phyloP scores from a whole-genome alignment of 2,329 filamentous ascomycete genomes.

The Botrytis galanthina region DNA sequence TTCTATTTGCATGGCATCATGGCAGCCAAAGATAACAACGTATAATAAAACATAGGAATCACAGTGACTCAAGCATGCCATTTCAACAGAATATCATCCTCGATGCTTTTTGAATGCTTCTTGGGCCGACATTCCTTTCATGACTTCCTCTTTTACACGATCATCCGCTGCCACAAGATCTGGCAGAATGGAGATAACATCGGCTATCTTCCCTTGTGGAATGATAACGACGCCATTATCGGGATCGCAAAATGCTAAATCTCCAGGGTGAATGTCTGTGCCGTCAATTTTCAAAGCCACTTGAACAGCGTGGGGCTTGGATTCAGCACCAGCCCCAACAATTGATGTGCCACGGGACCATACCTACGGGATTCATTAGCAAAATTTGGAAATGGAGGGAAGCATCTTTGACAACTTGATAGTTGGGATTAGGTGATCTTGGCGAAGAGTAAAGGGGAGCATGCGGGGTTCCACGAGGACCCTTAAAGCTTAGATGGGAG shows the following conservation, averaged over 20 bases:
- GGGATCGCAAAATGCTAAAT: constrained; percentile 68
- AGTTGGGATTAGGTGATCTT: background rate
- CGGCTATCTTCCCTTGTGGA: constrained; percentile 56
- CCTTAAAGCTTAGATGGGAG: background rate
- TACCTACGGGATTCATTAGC: constrained; percentile 42
- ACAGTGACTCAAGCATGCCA: background rate
- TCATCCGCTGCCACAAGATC: constrained; percentile 49
- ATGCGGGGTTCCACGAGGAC: background rate
- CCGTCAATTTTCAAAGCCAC: constrained; percentile 47
- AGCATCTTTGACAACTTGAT: background rate
- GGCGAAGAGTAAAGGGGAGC: background rate
- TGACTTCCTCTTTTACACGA: constrained; percentile 63
- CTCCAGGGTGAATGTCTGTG: constrained; percentile 51
- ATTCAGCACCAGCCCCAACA: constrained; percentile 55
- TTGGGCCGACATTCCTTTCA: constrained; percentile 57
- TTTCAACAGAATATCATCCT: constrained; percentile 15
- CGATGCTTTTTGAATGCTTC: constrained; percentile 59
- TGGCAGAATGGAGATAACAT: constrained; percentile 55
- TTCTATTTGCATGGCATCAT: background rate
- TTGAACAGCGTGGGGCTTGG: constrained; percentile 54
- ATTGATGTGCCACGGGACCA: constrained; percentile 58
- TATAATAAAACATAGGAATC: background rate
- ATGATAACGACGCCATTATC: constrained; percentile 69
- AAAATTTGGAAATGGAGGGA: background rate
- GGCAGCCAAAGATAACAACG: background rate